Base-by-base conservation (phyloP, 2,329 filamentous ascomycete genomes). In the Arachnopeziza araneosa region DNA sequence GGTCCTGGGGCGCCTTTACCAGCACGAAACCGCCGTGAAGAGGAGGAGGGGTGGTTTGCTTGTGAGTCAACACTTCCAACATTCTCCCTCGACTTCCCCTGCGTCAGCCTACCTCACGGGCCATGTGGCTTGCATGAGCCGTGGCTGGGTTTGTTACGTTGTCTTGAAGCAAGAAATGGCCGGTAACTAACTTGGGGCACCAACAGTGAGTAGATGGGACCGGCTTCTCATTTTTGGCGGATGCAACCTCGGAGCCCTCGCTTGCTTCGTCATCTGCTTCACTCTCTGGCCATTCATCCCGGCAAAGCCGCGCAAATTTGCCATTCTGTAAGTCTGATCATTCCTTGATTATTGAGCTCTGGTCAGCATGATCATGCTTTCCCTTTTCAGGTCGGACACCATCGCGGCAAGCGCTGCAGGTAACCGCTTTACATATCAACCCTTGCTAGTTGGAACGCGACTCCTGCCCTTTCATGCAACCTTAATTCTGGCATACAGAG, bases 31-130 rank as follows among this genome's bases (percentile, higher is more conserved):
- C 84, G 93, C 71, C 86, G 93, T 69, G 93, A 97, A 73, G 95
- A 98, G 76, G 93, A 98, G 73, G 95, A 97, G 77, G 90, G 88
- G 65, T 97, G 90, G 86, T 93, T 97, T 84, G 88, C 90, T 71
- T 80, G 95, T 99, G 85, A 93, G 95, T 86, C 70, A 74, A 67
- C 50, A 59, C 60, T 61, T 63, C 60, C 59, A 58, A 56, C 36
- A 61, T 55, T 57, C 58, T 57, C 64, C 62, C 57, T 68, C 56
- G 62, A 68, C 65, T 64, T 63, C 66, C 65, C 68, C 70, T 70
- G 68, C 70, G 65, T 69, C 66, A 65, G 64, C 67, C 65, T 64
- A 62, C 58, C 59, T 66, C 63, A 64, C 60, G 56, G 64, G 54
- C 67, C 67, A 67, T 69, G 65, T 65, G 70, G 58, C 57, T 64